Conservation (phyloP, 331 rosid genomes). For the Arachis monticola region DNA sequence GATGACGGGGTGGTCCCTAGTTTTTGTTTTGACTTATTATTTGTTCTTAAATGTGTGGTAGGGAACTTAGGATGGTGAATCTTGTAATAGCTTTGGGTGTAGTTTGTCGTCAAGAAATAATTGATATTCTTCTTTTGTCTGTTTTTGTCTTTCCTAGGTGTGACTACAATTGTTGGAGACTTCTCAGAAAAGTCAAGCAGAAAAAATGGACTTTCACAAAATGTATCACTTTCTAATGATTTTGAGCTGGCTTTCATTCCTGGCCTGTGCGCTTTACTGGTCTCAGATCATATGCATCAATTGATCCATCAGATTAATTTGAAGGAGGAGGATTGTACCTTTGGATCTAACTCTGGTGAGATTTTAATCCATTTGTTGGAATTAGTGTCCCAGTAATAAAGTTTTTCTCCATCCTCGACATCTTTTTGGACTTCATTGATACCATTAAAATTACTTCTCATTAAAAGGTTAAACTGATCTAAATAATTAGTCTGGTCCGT, state of each 20-base stretch:
- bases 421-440: not conserved
- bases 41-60: constrained; percentile 3
- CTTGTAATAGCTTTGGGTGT: not conserved
- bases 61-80: constrained; percentile 9
- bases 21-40: not conserved
- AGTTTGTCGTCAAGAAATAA: constrained; percentile 15
- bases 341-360: constrained; percentile 55
- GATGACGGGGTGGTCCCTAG: not conserved
- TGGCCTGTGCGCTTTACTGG: constrained; percentile 56
- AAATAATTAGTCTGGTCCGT: too few relatives aligned
- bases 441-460: not conserved
- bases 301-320: constrained; percentile 64
- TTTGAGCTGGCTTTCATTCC: constrained; percentile 63
- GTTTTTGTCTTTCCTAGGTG: constrained; percentile 53
- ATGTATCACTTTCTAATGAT: constrained; percentile 59
- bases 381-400: not conserved
- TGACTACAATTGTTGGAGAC: constrained; percentile 79
- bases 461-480: too few relatives aligned
- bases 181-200: constrained; percentile 41
- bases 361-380: constrained; percentile 13
- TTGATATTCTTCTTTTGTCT: constrained; percentile 31
- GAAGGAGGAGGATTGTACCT: constrained; percentile 65
- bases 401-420: not conserved
- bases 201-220: constrained; percentile 70
- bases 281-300: constrained; percentile 59